Evolutionary conservation across 2,329 filamentous ascomycete species (phyloP), one percentile per base, ranked within the genome.

Genomic region (Colletotrichum eleusines): DNA sequence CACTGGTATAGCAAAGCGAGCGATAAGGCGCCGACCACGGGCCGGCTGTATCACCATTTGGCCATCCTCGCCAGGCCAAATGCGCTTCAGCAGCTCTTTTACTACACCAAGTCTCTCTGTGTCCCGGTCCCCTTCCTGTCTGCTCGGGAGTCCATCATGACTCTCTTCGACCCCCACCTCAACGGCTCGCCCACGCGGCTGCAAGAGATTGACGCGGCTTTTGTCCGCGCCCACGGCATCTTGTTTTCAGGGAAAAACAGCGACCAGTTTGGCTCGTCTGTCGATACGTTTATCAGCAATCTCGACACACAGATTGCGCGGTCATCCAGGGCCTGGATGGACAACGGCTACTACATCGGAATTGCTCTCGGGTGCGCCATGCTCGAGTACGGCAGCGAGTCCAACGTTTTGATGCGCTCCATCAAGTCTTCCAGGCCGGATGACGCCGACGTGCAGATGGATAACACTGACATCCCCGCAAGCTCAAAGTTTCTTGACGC

Each of bases 1-100:
- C 90, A 91, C 50, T 98, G 95, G 96, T 98, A 97, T 74, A 90
- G 88, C 3, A 92, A 92, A 74, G 93, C 94, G 0, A 92, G 93
- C 0, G 92, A 97, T 74, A 91, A 90, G 35, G 89, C 89, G 0
- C 94, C 95, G 0, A 87, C 87, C 0, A 90, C 92, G 0, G 95
- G 95, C 0, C 86, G 95, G 0, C 84, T 98, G 0, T 96, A 97
- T 70, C 94, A 98, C 74, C 94, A 98, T 76, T 83, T 98, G 0
- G 95, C 94, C 0, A 95, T 95, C 33, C 79, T 95, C 0, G 91
- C 93, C 0, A 82, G 92, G 0, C 91, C 92, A 0, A 90, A 93
- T 69, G 87, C 87, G 0, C 79, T 94, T 0, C 89, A 91, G 66
- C 92, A 95, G 76, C 80, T 95, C 0, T 94, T 89, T 38, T 93